Percentiles rank a stretch among this genome's conserved stretches.
Evolutionary conservation across 129 eudicot species (phyloP).

Genomic region (Centrapalus pauciflorus): DNA sequence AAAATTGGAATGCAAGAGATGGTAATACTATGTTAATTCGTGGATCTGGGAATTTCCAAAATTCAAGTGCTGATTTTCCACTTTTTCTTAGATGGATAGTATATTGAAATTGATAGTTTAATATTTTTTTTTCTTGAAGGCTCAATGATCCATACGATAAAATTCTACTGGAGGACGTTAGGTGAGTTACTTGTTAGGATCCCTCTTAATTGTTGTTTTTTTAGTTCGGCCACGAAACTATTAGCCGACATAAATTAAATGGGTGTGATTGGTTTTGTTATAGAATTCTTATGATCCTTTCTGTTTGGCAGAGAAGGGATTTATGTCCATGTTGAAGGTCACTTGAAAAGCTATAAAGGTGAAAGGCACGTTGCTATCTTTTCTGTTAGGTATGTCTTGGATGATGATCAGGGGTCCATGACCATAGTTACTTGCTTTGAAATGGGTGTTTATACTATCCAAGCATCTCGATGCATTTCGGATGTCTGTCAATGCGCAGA

Average conservation of each 20-base stretch:
- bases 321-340: constrained; percentile 82
- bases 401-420: background rate
- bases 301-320: constrained; percentile 59
- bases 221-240: background rate
- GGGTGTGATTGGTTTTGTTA: background rate
- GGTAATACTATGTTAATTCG: constrained; percentile 28
- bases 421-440: background rate
- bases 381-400: constrained; percentile 58
- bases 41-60: background rate
- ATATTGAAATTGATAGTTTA: background rate
- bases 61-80: background rate
- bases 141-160: constrained; percentile 69
- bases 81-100: background rate
- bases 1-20: constrained; percentile 63
- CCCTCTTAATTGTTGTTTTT: background rate
- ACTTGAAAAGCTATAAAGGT: constrained; percentile 62
- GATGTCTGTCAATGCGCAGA: background rate
- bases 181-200: constrained; percentile 32
- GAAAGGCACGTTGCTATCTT: constrained; percentile 62
- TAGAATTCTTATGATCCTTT: background rate
- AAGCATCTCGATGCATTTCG: background rate
- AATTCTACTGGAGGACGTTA: constrained; percentile 54
- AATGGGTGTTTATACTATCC: background rate
- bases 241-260: background rate
- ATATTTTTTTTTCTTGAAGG: constrained; percentile 35